These are phyloP conservation scores for Eimeria acervulina DNA, from an alignment of 169 alveolate genomes.

Conservation along the genomic window DNA sequence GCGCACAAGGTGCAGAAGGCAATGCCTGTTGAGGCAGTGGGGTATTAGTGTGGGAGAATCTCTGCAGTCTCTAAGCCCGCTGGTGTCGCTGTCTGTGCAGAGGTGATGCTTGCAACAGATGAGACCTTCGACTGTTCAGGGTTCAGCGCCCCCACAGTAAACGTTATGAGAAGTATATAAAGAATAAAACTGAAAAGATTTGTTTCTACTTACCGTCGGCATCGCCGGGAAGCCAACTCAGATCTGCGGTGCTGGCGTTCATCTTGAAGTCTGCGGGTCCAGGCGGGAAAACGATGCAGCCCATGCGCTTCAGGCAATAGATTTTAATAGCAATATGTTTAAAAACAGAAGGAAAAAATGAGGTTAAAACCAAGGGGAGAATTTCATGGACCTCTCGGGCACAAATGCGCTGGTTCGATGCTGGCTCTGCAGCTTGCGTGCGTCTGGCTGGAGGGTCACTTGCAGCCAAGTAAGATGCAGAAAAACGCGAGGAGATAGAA, in stretches of 20 bases:
- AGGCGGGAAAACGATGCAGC: background rate
- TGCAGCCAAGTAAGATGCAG: background rate
- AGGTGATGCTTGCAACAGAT: background rate
- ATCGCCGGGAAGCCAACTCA: slow-evolving; percentile 83
- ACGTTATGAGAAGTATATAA: background rate
- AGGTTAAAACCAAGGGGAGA: background rate
- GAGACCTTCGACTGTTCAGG: background rate
- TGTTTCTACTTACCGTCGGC: slow-evolving; percentile 69
- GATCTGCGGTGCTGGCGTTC: slow-evolving; percentile 77
- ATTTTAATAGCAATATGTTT: background rate
- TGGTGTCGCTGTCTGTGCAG: background rate
- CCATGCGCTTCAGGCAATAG: background rate
- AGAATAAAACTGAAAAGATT: background rate
- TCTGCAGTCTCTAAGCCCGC: background rate
- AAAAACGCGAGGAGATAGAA: background rate
- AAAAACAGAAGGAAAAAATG: background rate
- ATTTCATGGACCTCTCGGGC: background rate
- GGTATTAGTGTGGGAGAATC: background rate
- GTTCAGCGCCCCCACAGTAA: background rate
- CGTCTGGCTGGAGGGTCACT: slow-evolving; percentile 58
- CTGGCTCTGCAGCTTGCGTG: slow-evolving; percentile 30
- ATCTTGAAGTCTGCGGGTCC: background rate
- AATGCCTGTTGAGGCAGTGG: background rate
- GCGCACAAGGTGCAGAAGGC: background rate
- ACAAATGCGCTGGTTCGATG: slow-evolving; percentile 39